Evolutionary conservation across 345 rosid genomes (phyloP).

Genomic region (Passiflora organensis): DNA sequence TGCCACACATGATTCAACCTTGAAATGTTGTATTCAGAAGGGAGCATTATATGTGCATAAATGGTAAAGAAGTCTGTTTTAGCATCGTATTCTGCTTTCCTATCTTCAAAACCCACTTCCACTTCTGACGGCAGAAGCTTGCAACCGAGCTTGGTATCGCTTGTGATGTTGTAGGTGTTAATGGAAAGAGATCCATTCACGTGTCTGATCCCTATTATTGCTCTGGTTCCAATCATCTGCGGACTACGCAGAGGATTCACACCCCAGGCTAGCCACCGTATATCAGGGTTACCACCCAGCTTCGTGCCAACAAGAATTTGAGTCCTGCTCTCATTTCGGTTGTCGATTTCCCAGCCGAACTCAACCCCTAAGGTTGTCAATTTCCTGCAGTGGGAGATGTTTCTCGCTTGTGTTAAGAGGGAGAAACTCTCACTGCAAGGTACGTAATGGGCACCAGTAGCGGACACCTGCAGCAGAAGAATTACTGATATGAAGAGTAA

Average conservation of each 20-base stretch:
- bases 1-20: slow-evolving; percentile 51
- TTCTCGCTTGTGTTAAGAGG: neutral
- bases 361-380: slow-evolving; percentile 31
- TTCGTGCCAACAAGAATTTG: slow-evolving; percentile 29
- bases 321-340: neutral
- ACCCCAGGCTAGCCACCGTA: slow-evolving; percentile 63
- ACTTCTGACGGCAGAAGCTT: slow-evolving; percentile 24
- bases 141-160: slow-evolving; percentile 32
- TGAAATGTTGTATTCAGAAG: slow-evolving; percentile 24
- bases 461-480: neutral
- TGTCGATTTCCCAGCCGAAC: slow-evolving; percentile 24
- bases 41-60: slow-evolving; percentile 27
- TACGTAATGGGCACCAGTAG: neutral
- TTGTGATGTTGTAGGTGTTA: slow-evolving; percentile 32
- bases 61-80: neutral
- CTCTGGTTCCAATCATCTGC: slow-evolving; percentile 51
- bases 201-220: slow-evolving; percentile 35
- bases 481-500: neutral
- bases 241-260: slow-evolving; percentile 36
- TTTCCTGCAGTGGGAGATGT: slow-evolving; percentile 16
- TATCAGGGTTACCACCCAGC: neutral
- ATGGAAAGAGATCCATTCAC: slow-evolving; percentile 1
- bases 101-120: slow-evolving; percentile 7
- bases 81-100: neutral
- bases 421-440: slow-evolving; percentile 6